Conservation (phyloP, 768 basidiomycete genomes). For the Lepiota brunneoincarnata region DNA sequence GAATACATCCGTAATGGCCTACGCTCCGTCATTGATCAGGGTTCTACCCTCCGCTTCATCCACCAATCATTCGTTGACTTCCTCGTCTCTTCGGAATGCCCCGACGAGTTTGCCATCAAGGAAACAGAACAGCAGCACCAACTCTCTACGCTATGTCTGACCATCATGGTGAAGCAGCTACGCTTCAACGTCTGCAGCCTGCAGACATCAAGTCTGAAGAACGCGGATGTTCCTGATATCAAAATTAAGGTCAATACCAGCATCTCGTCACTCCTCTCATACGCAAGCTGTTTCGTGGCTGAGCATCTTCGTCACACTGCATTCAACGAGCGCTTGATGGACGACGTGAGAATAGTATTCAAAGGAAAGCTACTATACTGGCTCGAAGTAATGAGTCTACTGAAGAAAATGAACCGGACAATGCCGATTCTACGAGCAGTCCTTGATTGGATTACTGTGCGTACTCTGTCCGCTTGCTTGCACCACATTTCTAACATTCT, state of each 20-base stretch:
- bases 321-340: constrained; percentile 1
- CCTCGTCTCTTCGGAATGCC: constrained; percentile 14
- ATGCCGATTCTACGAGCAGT: background rate
- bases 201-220: constrained; percentile 24
- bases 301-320: constrained; percentile 20
- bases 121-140: constrained; percentile 15
- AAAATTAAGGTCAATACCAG: constrained; percentile 14
- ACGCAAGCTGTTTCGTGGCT: constrained; percentile 29
- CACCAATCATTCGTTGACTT: constrained; percentile 29
- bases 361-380: constrained; percentile 25
- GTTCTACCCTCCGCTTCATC: constrained; percentile 14
- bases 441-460: constrained; percentile 13
- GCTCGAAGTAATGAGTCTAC: constrained; percentile 30
- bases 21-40: constrained; percentile 18
- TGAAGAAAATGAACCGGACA: constrained; percentile 15
- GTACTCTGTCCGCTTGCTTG: background rate
- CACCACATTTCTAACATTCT: background rate
- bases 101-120: constrained; percentile 14
- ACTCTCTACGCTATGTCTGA: constrained; percentile 21
- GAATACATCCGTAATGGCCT: constrained; percentile 19
- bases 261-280: constrained; percentile 24
- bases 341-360: constrained; percentile 19
- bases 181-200: constrained; percentile 34
- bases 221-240: constrained; percentile 25
- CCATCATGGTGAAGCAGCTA: constrained; percentile 25